Percentiles rank a stretch among this genome's conserved stretches.
phyloP scores from a whole-genome alignment of 1,284 basidiomycete genomes.

The Schizophyllum amplum region DNA sequence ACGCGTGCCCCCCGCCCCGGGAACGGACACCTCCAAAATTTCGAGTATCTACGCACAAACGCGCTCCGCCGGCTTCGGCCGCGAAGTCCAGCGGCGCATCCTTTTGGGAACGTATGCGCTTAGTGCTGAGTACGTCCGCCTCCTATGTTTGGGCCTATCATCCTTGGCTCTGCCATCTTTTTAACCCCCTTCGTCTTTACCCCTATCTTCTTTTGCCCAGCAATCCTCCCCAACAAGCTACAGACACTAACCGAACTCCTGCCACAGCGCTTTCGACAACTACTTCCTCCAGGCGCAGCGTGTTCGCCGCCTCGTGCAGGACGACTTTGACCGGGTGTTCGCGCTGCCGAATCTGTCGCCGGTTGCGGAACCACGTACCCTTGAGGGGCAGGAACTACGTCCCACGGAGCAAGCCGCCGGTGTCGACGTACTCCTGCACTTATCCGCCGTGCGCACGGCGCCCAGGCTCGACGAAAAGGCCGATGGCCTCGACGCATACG shows the following conservation, averaged over 20 bases:
- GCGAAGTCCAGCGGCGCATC: slow-evolving; percentile 83
- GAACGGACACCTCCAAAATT: slow-evolving; percentile 34
- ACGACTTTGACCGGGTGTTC: slow-evolving; percentile 75
- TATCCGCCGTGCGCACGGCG: slow-evolving; percentile 75
- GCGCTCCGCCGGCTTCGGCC: slow-evolving; percentile 68
- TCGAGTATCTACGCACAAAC: slow-evolving; percentile 47
- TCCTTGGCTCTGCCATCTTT: not conserved
- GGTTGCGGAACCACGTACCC: too few species aligned
- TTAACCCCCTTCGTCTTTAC: too few species aligned
- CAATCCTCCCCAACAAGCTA: too few species aligned
- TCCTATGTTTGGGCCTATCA: too few species aligned
- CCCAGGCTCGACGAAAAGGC: slow-evolving; percentile 54
- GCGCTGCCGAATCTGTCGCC: slow-evolving; percentile 44
- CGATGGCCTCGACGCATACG: slow-evolving; percentile 50
- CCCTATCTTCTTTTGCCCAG: too few species aligned
- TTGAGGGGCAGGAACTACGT: too few species aligned
- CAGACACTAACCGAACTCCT: too few species aligned
- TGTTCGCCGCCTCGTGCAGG: slow-evolving; percentile 62
- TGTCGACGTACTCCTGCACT: slow-evolving; percentile 82
- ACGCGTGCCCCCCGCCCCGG: slow-evolving; percentile 37
- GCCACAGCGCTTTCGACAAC: slow-evolving; percentile 91
- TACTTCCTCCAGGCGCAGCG: slow-evolving; percentile 91
- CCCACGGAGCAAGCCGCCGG: too few species aligned
- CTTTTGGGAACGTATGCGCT: slow-evolving; percentile 91
- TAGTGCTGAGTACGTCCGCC: slow-evolving; percentile 72